Evolutionary conservation across 202 grass and related monocot genomes (phyloP), one percentile per base, ranked within the genome.

Genomic region (Dendrocalamus latiflorus): DNA sequence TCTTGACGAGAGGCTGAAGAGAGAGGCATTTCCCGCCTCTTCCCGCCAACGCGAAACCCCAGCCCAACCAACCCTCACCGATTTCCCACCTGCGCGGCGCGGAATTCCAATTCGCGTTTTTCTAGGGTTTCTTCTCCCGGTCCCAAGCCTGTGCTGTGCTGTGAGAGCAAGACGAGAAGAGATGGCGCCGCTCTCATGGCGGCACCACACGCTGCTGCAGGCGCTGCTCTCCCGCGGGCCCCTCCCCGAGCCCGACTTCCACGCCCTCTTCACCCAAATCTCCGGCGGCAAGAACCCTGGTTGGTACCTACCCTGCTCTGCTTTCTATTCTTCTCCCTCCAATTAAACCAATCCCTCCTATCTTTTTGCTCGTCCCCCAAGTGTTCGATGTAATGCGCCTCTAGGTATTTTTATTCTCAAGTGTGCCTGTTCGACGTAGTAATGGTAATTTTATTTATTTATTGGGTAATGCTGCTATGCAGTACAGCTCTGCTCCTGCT

Each of bases 181-280:
- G 60, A 93, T 93, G 94, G 69, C 86, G 50, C 64, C 77, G 34
- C 78, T 93, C 38, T 44, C 86, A 5, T 93, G 92, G 92, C 79
- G 79, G 37, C 91, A 93, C 72, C 92, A 94, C 89, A 78, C 87
- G 41, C 86, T 93, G 42, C 85, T 98, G 53, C 92, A 98, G 88
- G 88, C 92, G 65, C 85, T 98, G 49, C 81, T 93, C 78, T 87
- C 85, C 63, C 86, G 95, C 51, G 95, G 92, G 1, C 91, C 92
- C 1, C 87, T 95, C 58, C 60, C 78, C 33, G 89, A 98, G 67
- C 58, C 69, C 26, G 86, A 89, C 48, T 93, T 91, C 77, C 82
- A 85, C 73, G 68, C 70, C 72, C 17, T 95, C 61, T 98, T 98
- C 86, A 4, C 63, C 14, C 87, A 44, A 53, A 14, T 98, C 78